Conservation (phyloP, 1,284 basidiomycete genomes). For the Leccinum cinnamomeum region DNA sequence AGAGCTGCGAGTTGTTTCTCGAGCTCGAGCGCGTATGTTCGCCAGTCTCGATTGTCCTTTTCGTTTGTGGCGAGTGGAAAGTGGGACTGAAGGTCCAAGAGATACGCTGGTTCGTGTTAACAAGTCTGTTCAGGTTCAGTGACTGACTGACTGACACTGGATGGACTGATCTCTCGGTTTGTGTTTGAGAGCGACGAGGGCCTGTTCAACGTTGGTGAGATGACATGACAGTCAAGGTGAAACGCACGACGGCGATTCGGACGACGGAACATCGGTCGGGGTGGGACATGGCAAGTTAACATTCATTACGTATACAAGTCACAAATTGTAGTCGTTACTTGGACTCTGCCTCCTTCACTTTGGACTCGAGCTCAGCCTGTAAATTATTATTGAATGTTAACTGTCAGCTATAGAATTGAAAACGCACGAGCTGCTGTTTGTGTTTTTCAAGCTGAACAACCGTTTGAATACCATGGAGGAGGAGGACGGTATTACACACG, state of each 20-base stretch:
- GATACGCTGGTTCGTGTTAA: conserved; percentile 23
- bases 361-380: conserved; percentile 33
- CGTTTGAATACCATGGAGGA: conserved; percentile 2
- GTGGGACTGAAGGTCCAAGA: conserved; percentile 29
- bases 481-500: conserved; percentile 16
- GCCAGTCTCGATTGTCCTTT: conserved; percentile 18
- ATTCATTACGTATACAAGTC: conserved; percentile 11
- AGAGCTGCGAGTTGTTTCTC: no score
- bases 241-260: conserved; percentile 28
- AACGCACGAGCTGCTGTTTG: conserved; percentile 56
- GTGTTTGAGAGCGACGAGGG: conserved; percentile 26
- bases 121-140: neutral
- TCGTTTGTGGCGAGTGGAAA: conserved; percentile 19
- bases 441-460: conserved; percentile 53
- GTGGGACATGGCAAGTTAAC: conserved; percentile 14
- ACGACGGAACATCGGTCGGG: conserved; percentile 15
- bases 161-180: conserved; percentile 27
- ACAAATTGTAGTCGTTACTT: conserved; percentile 18
- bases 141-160: conserved; percentile 18
- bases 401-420: conserved; percentile 6
- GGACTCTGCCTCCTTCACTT: conserved; percentile 25
- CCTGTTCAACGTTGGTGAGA: conserved; percentile 19
- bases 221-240: neutral
- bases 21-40: conserved; percentile 24
- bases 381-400: conserved; percentile 16